Conservation (phyloP, 768 basidiomycete genomes). For the Tylopilus rubrobrunneus region DNA sequence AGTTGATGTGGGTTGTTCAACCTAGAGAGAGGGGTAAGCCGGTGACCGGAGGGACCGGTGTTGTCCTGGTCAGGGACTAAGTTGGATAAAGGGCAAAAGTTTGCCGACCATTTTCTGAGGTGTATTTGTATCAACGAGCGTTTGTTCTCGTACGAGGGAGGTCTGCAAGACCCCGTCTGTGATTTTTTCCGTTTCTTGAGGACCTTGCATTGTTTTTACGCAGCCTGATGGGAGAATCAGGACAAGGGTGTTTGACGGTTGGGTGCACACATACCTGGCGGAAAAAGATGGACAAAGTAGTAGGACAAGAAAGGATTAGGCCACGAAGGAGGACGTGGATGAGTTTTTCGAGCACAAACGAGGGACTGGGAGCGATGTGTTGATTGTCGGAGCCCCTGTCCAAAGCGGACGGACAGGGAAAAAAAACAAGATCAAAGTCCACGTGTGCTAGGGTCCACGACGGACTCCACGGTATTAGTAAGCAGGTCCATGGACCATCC, state of each 20-base stretch:
- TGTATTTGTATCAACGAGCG: conserved; percentile 24
- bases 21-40: conserved; percentile 22
- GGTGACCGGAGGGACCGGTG: conserved; percentile 27
- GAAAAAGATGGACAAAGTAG: not conserved
- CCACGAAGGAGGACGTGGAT: conserved; percentile 7
- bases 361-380: conserved; percentile 25
- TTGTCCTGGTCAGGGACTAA: conserved; percentile 23
- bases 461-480: conserved; percentile 15
- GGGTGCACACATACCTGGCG: conserved; percentile 11
- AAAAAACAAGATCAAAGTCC: conserved; percentile 33
- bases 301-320: not conserved
- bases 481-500: conserved; percentile 26
- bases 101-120: conserved; percentile 29
- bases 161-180: conserved; percentile 7
- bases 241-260: not conserved
- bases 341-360: conserved; percentile 14
- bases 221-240: conserved; percentile 30
- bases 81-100: conserved; percentile 30
- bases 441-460: conserved; percentile 26
- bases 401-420: conserved; percentile 33
- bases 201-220: conserved; percentile 31
- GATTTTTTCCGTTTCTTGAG: conserved; percentile 22
- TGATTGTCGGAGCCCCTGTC: conserved; percentile 38
- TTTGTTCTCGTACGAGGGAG: conserved; percentile 16
- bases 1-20: conserved; percentile 17